phyloP scores from a whole-genome alignment of 2,329 filamentous ascomycete species.

The Cadophora malorum region DNA sequence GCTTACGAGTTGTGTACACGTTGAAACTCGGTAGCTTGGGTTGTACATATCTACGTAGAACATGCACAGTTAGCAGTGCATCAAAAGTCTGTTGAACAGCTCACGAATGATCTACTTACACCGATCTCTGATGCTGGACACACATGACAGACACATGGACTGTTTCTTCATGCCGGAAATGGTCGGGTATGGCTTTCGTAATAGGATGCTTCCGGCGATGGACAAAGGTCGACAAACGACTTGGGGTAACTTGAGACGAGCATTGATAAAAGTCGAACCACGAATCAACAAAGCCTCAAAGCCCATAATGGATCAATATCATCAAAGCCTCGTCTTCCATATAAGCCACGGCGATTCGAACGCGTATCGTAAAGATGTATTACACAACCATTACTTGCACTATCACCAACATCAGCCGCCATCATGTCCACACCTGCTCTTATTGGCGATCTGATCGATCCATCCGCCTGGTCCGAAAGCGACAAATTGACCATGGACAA shows the following conservation, averaged over 20 bases:
- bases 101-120: not conserved
- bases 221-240: slow-evolving; percentile 1
- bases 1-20: slow-evolving; percentile 6
- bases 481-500: slow-evolving; percentile 10
- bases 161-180: not conserved
- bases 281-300: not conserved
- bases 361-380: not conserved
- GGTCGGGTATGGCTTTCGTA: not conserved
- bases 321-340: not conserved
- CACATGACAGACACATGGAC: not conserved
- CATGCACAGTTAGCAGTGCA: slow-evolving; percentile 11
- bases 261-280: not conserved
- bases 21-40: not conserved
- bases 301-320: not conserved
- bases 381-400: not conserved
- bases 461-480: not conserved
- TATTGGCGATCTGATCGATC: not conserved
- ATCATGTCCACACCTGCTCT: slow-evolving; percentile 1
- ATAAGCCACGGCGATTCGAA: not conserved
- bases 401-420: not conserved
- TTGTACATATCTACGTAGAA: not conserved
- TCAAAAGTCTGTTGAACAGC: not conserved
- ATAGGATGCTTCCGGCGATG: not conserved
- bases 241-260: not conserved
- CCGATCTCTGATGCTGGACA: not conserved